A percentile compares a stretch with the other conserved stretches of the same genome.
phyloP scores from a whole-genome alignment of 2,329 filamentous ascomycete species.

The Calcarisporium arbuscula region DNA sequence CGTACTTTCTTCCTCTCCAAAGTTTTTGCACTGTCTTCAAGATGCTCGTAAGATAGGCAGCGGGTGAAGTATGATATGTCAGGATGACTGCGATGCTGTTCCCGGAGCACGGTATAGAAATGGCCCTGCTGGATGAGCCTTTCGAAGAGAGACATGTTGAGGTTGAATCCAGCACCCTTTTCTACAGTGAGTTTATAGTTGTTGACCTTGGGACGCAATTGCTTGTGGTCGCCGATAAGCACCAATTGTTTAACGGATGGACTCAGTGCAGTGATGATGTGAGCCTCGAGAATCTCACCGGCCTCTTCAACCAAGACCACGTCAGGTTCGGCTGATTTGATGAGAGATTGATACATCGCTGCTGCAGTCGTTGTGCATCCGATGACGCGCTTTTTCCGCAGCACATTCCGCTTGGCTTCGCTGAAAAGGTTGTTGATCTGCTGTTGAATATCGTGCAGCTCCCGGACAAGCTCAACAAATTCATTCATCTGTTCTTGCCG shows the following conservation, averaged over 20 bases:
- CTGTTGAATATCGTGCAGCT: conserved; percentile 35
- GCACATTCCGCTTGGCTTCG: conserved; percentile 32
- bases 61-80: conserved; percentile 57
- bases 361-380: conserved; percentile 67
- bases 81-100: conserved; percentile 64
- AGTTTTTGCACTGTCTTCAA: conserved; percentile 50
- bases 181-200: conserved; percentile 57
- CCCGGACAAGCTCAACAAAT: conserved; percentile 29
- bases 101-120: conserved; percentile 45
- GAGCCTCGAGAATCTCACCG: conserved; percentile 65
- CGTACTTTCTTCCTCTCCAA: conserved; percentile 36
- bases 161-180: conserved; percentile 57
- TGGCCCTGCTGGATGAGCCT: conserved; percentile 52
- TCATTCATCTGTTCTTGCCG: conserved; percentile 42
- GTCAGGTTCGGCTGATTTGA: conserved; percentile 49
- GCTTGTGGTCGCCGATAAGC: conserved; percentile 68
- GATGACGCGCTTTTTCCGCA: conserved; percentile 54
- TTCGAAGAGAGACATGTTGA: conserved; percentile 65
- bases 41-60: conserved; percentile 53
- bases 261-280: conserved; percentile 52
- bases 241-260: conserved; percentile 55
- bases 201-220: conserved; percentile 61
- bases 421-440: conserved; percentile 36
- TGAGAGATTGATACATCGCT: conserved; percentile 51
- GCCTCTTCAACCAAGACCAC: conserved; percentile 66